A percentile compares a stretch with the other conserved stretches of the same genome.
These are phyloP conservation scores for Purpureocillium lavendulum DNA, from an alignment of 2,329 filamentous ascomycete species.

Conservation along the genomic window DNA sequence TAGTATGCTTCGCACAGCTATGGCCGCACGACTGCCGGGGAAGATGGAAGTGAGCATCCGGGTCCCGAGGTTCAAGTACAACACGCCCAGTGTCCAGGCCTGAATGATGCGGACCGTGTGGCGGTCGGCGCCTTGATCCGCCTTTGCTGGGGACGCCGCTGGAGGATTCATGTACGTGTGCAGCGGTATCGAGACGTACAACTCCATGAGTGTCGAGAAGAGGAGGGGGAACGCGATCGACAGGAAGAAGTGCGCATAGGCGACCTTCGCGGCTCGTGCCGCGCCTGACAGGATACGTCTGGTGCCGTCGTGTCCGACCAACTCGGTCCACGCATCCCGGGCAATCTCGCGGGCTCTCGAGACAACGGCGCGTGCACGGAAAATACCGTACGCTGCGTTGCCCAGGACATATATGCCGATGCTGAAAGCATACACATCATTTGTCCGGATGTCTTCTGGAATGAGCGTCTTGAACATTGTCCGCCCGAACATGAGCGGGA, in stretches of 20 bases:
- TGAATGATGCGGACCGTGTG: slow-evolving; percentile 85
- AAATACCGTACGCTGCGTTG: slow-evolving; percentile 51
- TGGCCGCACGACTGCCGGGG: slow-evolving; percentile 60
- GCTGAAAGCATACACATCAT: slow-evolving; percentile 95
- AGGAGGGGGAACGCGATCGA: slow-evolving; percentile 74
- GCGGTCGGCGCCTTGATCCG: slow-evolving; percentile 16
- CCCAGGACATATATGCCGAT: slow-evolving; percentile 79
- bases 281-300: slow-evolving; percentile 17
- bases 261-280: slow-evolving; percentile 35
- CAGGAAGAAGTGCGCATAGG: slow-evolving; percentile 70
- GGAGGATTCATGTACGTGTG: slow-evolving; percentile 63
- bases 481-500: slow-evolving; percentile 80
- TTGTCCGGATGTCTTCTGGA: slow-evolving; percentile 65
- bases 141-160: slow-evolving; percentile 15
- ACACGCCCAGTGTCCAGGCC: slow-evolving; percentile 84
- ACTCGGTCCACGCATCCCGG: slow-evolving; percentile 11
- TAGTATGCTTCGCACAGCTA: slow-evolving; percentile 66
- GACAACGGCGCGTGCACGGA: slow-evolving; percentile 38
- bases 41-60: slow-evolving; percentile 61
- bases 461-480: slow-evolving; percentile 66
- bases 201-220: slow-evolving; percentile 71
- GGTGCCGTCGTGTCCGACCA: slow-evolving; percentile 12
- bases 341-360: slow-evolving; percentile 22
- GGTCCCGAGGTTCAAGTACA: slow-evolving; percentile 76
- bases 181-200: slow-evolving; percentile 81